Conservation (phyloP, 2,329 filamentous ascomycete species). For the Cadophora sp. region DNA sequence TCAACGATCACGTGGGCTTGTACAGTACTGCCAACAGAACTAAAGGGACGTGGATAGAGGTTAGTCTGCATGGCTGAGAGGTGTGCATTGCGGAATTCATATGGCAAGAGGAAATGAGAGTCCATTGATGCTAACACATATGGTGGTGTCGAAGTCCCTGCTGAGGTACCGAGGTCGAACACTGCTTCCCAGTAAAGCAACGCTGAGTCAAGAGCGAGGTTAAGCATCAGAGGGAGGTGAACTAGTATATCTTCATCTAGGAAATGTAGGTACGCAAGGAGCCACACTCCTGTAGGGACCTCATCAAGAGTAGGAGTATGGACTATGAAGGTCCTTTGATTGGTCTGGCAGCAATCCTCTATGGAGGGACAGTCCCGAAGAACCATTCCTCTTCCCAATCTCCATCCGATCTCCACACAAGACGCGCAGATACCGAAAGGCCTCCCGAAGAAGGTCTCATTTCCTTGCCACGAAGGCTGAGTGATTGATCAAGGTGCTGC, state of each 20-base stretch:
- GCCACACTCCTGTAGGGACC: slow-evolving; percentile 55
- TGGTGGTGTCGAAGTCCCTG: too few relatives aligned
- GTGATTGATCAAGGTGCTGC: slow-evolving; percentile 52
- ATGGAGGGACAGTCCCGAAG: slow-evolving; percentile 45
- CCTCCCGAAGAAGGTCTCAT: slow-evolving; percentile 54
- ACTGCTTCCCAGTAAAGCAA: not conserved
- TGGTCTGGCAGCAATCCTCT: slow-evolving; percentile 55
- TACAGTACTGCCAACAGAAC: too few relatives aligned
- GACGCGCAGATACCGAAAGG: slow-evolving; percentile 53
- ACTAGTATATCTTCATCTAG: not conserved
- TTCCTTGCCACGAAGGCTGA: slow-evolving; percentile 49
- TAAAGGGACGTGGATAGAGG: too few relatives aligned
- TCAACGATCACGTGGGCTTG: too few relatives aligned
- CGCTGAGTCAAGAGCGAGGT: too few relatives aligned
- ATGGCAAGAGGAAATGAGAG: too few relatives aligned
- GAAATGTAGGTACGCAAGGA: slow-evolving; percentile 51
- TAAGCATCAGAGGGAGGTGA: not conserved
- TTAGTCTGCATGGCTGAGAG: too few relatives aligned
- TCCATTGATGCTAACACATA: too few relatives aligned
- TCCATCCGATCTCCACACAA: slow-evolving; percentile 52
- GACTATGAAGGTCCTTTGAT: slow-evolving; percentile 60
- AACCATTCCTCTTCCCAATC: slow-evolving; percentile 47
- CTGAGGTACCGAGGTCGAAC: too few relatives aligned
- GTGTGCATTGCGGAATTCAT: too few relatives aligned
- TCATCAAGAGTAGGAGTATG: slow-evolving; percentile 56